Conservation (phyloP, 495 filamentous ascomycete genomes). For the Copromyces sp. region DNA sequence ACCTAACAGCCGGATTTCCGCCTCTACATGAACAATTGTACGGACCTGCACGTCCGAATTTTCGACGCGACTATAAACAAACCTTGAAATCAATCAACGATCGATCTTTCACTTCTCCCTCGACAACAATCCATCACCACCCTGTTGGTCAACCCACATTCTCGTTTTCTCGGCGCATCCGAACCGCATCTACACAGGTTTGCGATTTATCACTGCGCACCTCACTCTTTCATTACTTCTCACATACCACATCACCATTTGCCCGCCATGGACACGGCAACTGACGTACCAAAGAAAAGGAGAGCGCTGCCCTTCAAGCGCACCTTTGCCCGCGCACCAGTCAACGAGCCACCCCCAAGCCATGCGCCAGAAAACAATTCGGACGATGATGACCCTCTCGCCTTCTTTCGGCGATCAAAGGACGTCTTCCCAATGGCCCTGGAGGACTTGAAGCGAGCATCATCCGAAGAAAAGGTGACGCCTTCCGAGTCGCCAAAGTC, state of each 20-base stretch:
- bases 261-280: constrained; percentile 1
- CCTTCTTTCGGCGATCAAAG: constrained; percentile 58
- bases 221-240: not conserved
- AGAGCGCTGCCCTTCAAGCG: constrained; percentile 60
- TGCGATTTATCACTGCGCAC: not conserved
- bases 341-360: constrained; percentile 13
- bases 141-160: not conserved
- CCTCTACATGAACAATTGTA: not conserved
- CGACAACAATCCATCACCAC: not conserved
- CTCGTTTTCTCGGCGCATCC: not conserved
- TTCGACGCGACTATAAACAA: not conserved
- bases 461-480: constrained; percentile 23
- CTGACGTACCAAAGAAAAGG: constrained; percentile 29
- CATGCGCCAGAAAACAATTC: constrained; percentile 1
- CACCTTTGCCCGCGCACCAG: constrained; percentile 34
- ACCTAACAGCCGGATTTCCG: not conserved
- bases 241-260: constrained; percentile 2
- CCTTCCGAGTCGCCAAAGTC: not conserved
- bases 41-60: not conserved
- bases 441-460: constrained; percentile 40
- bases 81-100: not conserved
- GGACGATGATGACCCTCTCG: constrained; percentile 33
- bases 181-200: not conserved
- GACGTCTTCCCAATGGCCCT: constrained; percentile 52
- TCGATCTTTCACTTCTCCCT: not conserved